Evolutionary conservation across 768 basidiomycete genomes (phyloP), one percentile per base, ranked within the genome.

Genomic region (Boletellus ananas): DNA sequence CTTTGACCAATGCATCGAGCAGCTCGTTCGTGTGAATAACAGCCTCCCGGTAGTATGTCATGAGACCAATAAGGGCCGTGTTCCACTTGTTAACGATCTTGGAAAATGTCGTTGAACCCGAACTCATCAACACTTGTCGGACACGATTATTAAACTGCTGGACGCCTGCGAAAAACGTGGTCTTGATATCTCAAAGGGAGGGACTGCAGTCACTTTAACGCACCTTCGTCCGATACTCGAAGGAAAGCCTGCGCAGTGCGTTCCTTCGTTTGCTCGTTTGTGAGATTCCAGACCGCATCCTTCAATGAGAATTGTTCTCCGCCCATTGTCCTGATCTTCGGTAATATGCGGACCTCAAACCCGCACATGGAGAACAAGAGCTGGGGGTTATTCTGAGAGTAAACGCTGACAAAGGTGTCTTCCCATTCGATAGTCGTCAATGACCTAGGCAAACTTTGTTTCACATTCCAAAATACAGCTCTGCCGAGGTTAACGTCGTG

Each of bases 21-120:
- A 99, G 76, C 69, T 98, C 95, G 61, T 94, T 93, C 37, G 95
- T 97, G 69, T 96, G 93, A 47, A 97, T 93, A 58, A 97, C 94
- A 25, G 94, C 94, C 64, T 97, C 94, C 52, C 94, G 90, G 68
- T 95, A 95, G 71, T 97, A 97, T 1, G 95, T 97, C 91, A 96
- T 94, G 34, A 97, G 74, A 53, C 93, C 93, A 58, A 95, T 96
- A 47, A 96, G 79, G 16, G 91, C 90, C 4, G 93, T 95, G 68
- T 94, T 94, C 93, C 93, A 95, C 74, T 94, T 94, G 73, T 94
- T 94, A 62, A 97, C 91, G 58, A 99, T 95, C 79, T 99, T 99
- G 51, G 91, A 93, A 81, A 97, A 99, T 0, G 96, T 97, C 0
- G 96, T 95, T 0, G 93, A 94, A 41, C 96, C 96, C 1, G 96